phyloP scores from a whole-genome alignment of 305 asterid genomes.

The Fraxinus baroniana region DNA sequence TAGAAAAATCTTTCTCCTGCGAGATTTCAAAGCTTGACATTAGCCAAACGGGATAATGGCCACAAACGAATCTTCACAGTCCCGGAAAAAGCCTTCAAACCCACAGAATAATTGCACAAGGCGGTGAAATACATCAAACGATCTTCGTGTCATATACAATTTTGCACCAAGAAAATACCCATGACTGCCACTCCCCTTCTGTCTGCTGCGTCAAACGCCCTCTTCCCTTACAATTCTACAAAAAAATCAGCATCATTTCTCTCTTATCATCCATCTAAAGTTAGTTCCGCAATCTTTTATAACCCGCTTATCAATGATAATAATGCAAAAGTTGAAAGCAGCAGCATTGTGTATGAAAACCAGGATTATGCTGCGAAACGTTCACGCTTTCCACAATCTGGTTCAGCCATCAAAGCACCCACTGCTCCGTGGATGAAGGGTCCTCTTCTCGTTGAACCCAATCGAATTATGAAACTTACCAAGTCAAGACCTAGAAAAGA shows the following conservation, averaged over 20 bases:
- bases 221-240: constrained; percentile 33
- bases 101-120: background rate
- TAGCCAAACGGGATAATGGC: background rate
- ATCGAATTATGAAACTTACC: constrained; percentile 48
- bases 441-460: constrained; percentile 63
- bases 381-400: constrained; percentile 32
- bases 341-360: constrained; percentile 19
- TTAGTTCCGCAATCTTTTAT: constrained; percentile 24
- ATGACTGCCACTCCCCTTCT: constrained; percentile 35
- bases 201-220: constrained; percentile 28
- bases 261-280: constrained; percentile 22
- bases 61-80: background rate
- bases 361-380: constrained; percentile 28
- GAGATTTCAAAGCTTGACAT: background rate
- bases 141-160: background rate
- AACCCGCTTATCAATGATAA: constrained; percentile 24
- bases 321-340: constrained; percentile 19
- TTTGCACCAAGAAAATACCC: background rate
- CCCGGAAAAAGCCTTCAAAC: background rate
- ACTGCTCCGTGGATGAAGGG: constrained; percentile 80
- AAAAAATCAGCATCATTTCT: constrained; percentile 20
- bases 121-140: background rate
- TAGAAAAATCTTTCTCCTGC: background rate
- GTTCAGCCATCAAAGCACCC: constrained; percentile 55
- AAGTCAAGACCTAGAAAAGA: constrained; percentile 45